phyloP scores from a whole-genome alignment of 331 rosid genomes.

The Phaseolus coccineus region DNA sequence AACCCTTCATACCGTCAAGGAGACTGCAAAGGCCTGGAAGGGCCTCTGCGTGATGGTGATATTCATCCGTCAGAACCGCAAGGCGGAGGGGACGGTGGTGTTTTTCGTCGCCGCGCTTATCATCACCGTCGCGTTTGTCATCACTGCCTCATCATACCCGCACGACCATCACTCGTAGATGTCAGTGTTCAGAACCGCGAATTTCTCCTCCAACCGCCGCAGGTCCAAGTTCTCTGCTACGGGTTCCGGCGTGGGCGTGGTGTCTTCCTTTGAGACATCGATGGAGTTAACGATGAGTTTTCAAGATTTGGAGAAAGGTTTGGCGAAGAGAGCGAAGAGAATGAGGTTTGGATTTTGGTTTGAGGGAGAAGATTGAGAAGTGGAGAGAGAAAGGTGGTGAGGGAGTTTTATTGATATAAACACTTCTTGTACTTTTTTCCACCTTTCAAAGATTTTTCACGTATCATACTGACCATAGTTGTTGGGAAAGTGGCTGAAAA shows the following conservation, averaged over 20 bases:
- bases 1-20: too few relatives aligned
- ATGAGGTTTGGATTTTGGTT: constrained; percentile 25
- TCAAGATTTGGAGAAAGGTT: constrained; percentile 36
- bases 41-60: too few relatives aligned
- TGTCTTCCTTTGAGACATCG: constrained; percentile 83
- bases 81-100: too few relatives aligned
- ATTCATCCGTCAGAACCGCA: too few relatives aligned
- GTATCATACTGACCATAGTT: too few relatives aligned
- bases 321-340: constrained; percentile 28
- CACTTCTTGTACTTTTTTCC: too few relatives aligned
- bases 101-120: too few relatives aligned
- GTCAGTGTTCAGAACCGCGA: constrained; percentile 87
- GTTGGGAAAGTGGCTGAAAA: too few relatives aligned
- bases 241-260: constrained; percentile 31
- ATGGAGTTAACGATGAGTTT: constrained; percentile 56
- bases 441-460: too few relatives aligned
- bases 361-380: constrained; percentile 61
- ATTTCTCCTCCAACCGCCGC: constrained; percentile 86
- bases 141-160: constrained; percentile 57
- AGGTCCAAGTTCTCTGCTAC: constrained; percentile 49
- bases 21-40: too few relatives aligned
- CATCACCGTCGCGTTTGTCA: too few relatives aligned
- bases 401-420: constrained; percentile 32
- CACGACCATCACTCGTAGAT: constrained; percentile 95
- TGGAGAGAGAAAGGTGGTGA: constrained; percentile 66